Evolutionary conservation across 768 basidiomycete genomes (phyloP).

Genomic region (Tricholoma terreum): DNA sequence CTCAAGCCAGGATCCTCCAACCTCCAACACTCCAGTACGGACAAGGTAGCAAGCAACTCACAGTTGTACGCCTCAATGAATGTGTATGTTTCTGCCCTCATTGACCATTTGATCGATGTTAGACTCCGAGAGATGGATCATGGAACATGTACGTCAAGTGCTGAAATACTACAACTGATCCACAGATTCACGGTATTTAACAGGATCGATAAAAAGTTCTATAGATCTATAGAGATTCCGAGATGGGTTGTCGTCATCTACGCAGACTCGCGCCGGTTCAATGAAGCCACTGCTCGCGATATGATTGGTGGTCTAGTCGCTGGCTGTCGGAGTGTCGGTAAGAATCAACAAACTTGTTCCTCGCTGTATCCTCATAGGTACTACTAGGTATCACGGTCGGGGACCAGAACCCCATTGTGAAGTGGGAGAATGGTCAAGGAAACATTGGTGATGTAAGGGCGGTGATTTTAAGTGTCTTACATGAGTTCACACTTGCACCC

Average conservation of each 20-base stretch:
- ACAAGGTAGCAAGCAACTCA: conserved; percentile 43
- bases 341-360: conserved; percentile 39
- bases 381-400: conserved; percentile 54
- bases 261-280: conserved; percentile 54
- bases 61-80: conserved; percentile 38
- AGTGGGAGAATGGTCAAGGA: conserved; percentile 58
- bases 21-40: conserved; percentile 70
- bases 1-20: conserved; percentile 55
- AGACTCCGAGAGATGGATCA: conserved; percentile 61
- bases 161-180: conserved; percentile 26
- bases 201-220: conserved; percentile 72
- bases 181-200: conserved; percentile 33
- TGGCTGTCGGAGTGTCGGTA: conserved; percentile 56
- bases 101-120: conserved; percentile 8
- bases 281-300: conserved; percentile 35
- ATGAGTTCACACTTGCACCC: background rate
- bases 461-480: background rate
- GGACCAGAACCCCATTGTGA: conserved; percentile 42
- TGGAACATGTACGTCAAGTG: conserved; percentile 69
- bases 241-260: conserved; percentile 67
- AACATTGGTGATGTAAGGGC: conserved; percentile 38
- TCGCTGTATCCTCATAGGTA: conserved; percentile 26
- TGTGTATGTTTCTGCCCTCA: background rate
- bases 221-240: conserved; percentile 46
- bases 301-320: conserved; percentile 51